Percentiles rank a stretch among this genome's conserved stretches.
Evolutionary conservation across 1,284 basidiomycete species (phyloP).

Genomic region (Melampsora americana): DNA sequence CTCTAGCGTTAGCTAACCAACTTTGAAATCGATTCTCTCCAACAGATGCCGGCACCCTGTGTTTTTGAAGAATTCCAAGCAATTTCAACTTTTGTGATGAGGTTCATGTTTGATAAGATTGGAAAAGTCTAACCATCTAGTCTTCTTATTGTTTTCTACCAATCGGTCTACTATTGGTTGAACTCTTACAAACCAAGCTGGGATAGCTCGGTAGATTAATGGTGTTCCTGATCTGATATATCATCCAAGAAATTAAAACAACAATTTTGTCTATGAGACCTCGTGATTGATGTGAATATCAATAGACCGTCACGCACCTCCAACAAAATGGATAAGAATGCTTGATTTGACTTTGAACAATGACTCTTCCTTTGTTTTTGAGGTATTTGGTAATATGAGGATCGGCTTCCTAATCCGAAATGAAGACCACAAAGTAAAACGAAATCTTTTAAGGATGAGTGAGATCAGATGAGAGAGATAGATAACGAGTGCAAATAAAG

Average conservation of each 20-base stretch:
- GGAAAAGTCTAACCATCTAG: conserved; percentile 68
- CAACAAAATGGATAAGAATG: conserved; percentile 98
- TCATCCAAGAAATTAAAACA: conserved; percentile 14
- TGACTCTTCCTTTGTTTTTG: conserved; percentile 80
- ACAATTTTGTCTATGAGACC: not conserved
- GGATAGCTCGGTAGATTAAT: conserved; percentile 92
- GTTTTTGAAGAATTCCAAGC: not conserved
- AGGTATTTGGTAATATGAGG: conserved; percentile 88
- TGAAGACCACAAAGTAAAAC: conserved; percentile 18
- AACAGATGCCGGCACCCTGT: conserved; percentile 81
- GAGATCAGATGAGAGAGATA: not conserved
- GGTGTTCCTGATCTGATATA: conserved; percentile 80
- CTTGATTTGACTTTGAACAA: conserved; percentile 79
- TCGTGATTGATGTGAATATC: not conserved
- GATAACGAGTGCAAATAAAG: conserved; percentile 13
- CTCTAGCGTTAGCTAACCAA: conserved; percentile 94
- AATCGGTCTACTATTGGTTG: conserved; percentile 78
- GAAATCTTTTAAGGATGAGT: not conserved
- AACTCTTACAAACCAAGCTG: conserved; percentile 93
- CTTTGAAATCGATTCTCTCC: conserved; percentile 92
- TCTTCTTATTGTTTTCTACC: conserved; percentile 83
- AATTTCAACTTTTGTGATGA: not conserved
- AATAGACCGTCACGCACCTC: conserved; percentile 62
- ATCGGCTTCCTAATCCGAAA: conserved; percentile 70
- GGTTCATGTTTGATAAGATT: conserved; percentile 12